Evolutionary conservation across 164 flowering plant genomes (phyloP).

Genomic region (Dillenia suffruticosa): DNA sequence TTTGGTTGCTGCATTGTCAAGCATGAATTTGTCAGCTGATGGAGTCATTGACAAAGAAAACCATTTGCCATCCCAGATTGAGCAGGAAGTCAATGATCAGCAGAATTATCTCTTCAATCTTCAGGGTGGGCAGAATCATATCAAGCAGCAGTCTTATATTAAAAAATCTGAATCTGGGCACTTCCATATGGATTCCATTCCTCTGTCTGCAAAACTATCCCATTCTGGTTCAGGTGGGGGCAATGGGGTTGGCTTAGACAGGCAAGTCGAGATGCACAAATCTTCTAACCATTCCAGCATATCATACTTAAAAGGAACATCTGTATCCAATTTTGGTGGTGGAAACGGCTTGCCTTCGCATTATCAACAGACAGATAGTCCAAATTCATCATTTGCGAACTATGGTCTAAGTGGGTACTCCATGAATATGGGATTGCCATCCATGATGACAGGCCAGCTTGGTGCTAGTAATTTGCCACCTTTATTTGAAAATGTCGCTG

Average conservation of each 20-base stretch:
- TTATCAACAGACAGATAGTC: constrained; percentile 43
- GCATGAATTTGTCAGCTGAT: constrained; percentile 48
- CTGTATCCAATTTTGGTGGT: constrained; percentile 28
- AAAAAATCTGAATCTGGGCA: constrained; percentile 43
- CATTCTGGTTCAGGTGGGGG: constrained; percentile 22
- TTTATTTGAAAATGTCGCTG: constrained; percentile 54
- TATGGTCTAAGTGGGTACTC: constrained; percentile 47
- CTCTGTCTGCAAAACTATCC: constrained; percentile 23
- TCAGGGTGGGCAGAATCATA: constrained; percentile 37
- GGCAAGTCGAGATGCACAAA: constrained; percentile 32
- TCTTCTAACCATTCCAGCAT: constrained; percentile 25
- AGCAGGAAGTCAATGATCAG: constrained; percentile 33
- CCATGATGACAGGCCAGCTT: constrained; percentile 47
- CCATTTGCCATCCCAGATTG: constrained; percentile 28
- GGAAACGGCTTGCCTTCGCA: constrained; percentile 35
- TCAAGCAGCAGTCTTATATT: constrained; percentile 30
- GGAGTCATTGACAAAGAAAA: constrained; percentile 36
- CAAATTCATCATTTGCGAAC: constrained; percentile 32
- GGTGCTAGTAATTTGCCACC: constrained; percentile 55
- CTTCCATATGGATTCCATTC: constrained; percentile 24
- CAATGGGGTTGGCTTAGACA: constrained; percentile 28
- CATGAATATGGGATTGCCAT: constrained; percentile 37
- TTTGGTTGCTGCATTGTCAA: constrained; percentile 59
- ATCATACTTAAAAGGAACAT: constrained; percentile 41
- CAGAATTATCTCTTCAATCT: constrained; percentile 36